Evolutionary conservation across 2,329 filamentous ascomycete genomes (phyloP).

Genomic region (Triangularia verruculosa): DNA sequence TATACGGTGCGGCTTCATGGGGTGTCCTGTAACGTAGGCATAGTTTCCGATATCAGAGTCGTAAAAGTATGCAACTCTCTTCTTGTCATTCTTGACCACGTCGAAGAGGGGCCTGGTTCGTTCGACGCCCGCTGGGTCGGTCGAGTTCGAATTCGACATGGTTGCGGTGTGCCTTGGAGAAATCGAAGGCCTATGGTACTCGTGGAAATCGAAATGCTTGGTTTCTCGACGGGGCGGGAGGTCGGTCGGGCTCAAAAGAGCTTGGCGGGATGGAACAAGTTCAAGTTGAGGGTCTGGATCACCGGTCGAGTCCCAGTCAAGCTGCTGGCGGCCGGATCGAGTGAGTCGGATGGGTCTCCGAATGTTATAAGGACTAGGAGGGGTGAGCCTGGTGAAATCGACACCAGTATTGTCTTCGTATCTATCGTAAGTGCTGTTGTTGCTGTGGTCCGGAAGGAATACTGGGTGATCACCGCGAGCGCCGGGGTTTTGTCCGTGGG

Average conservation of each 20-base stretch:
- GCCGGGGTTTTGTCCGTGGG: neutral
- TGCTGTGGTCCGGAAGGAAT: neutral
- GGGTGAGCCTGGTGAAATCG: neutral
- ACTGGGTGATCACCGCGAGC: neutral
- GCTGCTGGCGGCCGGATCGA: neutral
- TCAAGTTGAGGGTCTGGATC: neutral
- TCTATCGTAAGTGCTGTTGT: neutral
- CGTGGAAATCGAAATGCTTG: neutral
- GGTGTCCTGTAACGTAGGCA: slow-evolving; percentile 93
- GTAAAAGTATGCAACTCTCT: slow-evolving; percentile 97
- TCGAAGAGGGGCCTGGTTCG: slow-evolving; percentile 47
- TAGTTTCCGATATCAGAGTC: slow-evolving; percentile 98
- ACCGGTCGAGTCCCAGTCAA: neutral
- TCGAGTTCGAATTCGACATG: slow-evolving; percentile 14
- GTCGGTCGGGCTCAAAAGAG: neutral
- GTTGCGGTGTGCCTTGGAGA: neutral
- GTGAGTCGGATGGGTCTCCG: neutral
- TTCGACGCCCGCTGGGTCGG: slow-evolving; percentile 37
- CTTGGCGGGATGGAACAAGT: neutral
- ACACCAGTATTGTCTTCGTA: neutral
- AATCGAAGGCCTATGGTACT: neutral
- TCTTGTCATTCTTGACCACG: slow-evolving; percentile 48
- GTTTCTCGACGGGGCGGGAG: neutral
- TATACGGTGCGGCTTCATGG: slow-evolving; percentile 98
- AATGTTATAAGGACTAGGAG: no score